Evolutionary conservation across 2,329 filamentous ascomycete species (phyloP).

Genomic region (Fusarium citri): DNA sequence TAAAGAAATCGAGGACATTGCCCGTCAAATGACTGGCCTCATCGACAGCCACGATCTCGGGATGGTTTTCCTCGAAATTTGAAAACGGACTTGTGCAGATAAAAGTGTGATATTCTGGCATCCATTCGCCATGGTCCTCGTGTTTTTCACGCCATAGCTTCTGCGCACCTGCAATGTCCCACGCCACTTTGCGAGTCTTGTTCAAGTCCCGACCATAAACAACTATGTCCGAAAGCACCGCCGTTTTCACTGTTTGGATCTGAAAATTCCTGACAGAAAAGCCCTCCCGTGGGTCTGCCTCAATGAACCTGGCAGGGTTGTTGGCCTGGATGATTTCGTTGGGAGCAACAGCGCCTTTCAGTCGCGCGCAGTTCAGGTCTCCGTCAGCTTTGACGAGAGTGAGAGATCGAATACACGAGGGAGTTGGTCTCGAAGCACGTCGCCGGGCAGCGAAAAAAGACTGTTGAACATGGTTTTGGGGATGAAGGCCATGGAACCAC

Average conservation of each 20-base stretch:
- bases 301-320: constrained; percentile 73
- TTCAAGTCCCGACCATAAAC: constrained; percentile 83
- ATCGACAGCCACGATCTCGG: constrained; percentile 80
- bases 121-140: constrained; percentile 63
- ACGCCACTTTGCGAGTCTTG: constrained; percentile 71
- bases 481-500: constrained; percentile 94
- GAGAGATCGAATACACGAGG: constrained; percentile 79
- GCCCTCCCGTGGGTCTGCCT: constrained; percentile 86
- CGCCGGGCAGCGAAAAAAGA: constrained; percentile 87
- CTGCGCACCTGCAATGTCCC: constrained; percentile 81
- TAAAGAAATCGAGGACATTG: constrained; percentile 86
- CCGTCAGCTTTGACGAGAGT: constrained; percentile 91
- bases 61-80: constrained; percentile 76
- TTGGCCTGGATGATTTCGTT: constrained; percentile 77
- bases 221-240: constrained; percentile 89
- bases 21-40: constrained; percentile 78
- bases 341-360: constrained; percentile 88
- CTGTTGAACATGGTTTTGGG: constrained; percentile 87
- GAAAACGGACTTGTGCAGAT: constrained; percentile 73
- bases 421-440: constrained; percentile 75
- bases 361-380: constrained; percentile 75
- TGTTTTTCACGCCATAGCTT: constrained; percentile 76
- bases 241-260: constrained; percentile 90
- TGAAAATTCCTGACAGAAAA: constrained; percentile 98
- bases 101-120: constrained; percentile 87